Evolutionary conservation across 345 rosid genomes (phyloP).

Genomic region (Moringa oleifera): DNA sequence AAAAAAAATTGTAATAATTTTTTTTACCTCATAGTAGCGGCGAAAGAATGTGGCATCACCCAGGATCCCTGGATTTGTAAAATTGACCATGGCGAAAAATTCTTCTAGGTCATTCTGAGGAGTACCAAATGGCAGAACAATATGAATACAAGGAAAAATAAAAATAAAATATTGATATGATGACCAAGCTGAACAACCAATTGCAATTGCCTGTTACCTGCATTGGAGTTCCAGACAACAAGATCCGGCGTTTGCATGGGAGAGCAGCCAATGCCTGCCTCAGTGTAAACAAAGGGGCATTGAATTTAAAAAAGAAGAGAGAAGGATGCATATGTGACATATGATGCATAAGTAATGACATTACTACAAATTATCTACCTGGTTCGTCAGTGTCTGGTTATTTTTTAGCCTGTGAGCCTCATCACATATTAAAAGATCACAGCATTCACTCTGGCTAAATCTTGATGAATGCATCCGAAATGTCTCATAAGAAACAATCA

Average conservation of each 20-base stretch:
- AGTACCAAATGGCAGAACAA: conserved; percentile 11
- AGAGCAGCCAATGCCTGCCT: conserved; percentile 88
- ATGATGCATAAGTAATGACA: conserved; percentile 9
- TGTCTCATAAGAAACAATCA: conserved; percentile 95
- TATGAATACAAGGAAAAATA: conserved; percentile 4
- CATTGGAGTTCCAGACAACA: conserved; percentile 98
- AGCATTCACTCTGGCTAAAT: conserved; percentile 67
- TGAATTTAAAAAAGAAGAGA: background rate
- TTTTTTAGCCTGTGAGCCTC: conserved; percentile 99
- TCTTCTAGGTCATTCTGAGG: conserved; percentile 97
- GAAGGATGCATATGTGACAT: background rate
- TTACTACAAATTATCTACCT: conserved; percentile 64
- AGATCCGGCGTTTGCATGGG: conserved; percentile 79
- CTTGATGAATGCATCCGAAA: conserved; percentile 94
- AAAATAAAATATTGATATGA: no score
- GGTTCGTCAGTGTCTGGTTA: conserved; percentile 91
- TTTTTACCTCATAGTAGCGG: conserved; percentile 79
- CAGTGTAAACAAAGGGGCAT: conserved; percentile 1
- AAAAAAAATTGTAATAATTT: no score
- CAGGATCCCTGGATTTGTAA: conserved; percentile 88
- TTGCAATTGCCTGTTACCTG: conserved; percentile 49
- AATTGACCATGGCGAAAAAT: conserved; percentile 98
- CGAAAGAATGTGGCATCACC: conserved; percentile 91
- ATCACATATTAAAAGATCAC: conserved; percentile 96
- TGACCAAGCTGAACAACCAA: conserved; percentile 13